Percentiles rank a stretch among this genome's conserved stretches.
These are phyloP conservation scores for Fraxinus albicans DNA, from an alignment of 305 asterid genomes.

Conservation along the genomic window DNA sequence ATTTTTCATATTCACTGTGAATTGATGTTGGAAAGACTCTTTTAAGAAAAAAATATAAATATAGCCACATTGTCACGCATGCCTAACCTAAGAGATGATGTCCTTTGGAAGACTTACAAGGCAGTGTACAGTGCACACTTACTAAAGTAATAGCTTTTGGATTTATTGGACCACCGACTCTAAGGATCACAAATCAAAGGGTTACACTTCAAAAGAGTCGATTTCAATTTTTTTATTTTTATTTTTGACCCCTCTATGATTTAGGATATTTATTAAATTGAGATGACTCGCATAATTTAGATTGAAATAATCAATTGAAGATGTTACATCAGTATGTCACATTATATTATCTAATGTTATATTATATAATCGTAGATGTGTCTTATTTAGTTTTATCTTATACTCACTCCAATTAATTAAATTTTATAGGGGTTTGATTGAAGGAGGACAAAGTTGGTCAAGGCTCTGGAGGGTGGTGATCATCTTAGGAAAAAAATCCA, in stretches of 20 bases:
- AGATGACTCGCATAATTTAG: too few species aligned
- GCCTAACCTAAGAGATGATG: not conserved
- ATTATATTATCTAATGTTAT: too few species aligned
- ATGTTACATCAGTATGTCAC: too few species aligned
- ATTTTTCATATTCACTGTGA: not conserved
- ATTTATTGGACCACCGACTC: not conserved
- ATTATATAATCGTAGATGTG: too few species aligned
- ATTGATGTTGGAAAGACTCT: constrained; percentile 21
- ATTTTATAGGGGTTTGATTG: too few species aligned
- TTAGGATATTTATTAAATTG: too few species aligned
- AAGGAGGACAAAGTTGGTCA: too few species aligned
- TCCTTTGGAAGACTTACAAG: constrained; percentile 34
- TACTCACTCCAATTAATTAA: too few species aligned
- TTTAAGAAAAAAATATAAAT: constrained; percentile 4
- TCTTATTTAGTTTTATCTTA: too few species aligned
- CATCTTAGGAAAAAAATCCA: too few species aligned
- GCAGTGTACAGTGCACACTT: constrained; percentile 2
- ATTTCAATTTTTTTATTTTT: not conserved
- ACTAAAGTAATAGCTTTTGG: not conserved
- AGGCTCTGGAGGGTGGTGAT: too few species aligned
- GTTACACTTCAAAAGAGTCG: not conserved
- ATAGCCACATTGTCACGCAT: not conserved
- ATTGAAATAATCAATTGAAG: too few species aligned
- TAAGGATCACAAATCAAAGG: not conserved
- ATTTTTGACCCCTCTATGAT: not conserved